Evolutionary conservation across 2,329 filamentous ascomycete genomes (phyloP), one percentile per base, ranked within the genome.

Genomic region (Xylariaceae sp.): DNA sequence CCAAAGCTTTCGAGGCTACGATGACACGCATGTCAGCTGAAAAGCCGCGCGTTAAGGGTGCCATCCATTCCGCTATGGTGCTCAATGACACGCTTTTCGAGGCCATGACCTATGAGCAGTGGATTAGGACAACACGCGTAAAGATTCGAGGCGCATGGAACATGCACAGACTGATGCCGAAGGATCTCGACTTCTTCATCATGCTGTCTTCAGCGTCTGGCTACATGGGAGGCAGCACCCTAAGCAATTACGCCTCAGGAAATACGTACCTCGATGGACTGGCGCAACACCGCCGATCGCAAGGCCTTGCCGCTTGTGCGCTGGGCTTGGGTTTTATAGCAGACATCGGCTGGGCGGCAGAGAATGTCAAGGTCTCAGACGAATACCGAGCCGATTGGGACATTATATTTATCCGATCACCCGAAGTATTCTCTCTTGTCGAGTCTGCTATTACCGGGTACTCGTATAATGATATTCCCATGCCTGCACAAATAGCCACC

Each of bases 91-190:
- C n/a, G n/a, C n/a, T n/a, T n/a, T n/a, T n/a, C n/a, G n/a, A n/a
- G n/a, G n/a, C n/a, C n/a, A n/a, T n/a, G n/a, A n/a, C n/a, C n/a
- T 29, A 54, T 21, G 37, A 44, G 3, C 52, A 55, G 14, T 64
- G 31, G 17, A 36, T 26, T 24, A 29, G 45, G 6, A 31, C 33
- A 6, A 21, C 59, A n/a, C 24, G n/a, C 11, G 54, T 63, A 12
- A n/a, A n/a, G n/a, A n/a, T n/a, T n/a, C n/a, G n/a, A n/a, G n/a
- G n/a, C n/a, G n/a, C n/a, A n/a, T n/a, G n/a, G n/a, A n/a, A n/a
- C n/a, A n/a, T n/a, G n/a, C n/a, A n/a, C n/a, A n/a, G n/a, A n/a
- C n/a, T n/a, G n/a, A n/a, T n/a, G n/a, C n/a, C n/a, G n/a, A n/a
- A n/a, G n/a, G n/a, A n/a, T n/a, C n/a, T n/a, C n/a, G n/a, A n/a